Evolutionary conservation across 176 grass and related monocot species (phyloP).

Genomic region (Carex littledalei): DNA sequence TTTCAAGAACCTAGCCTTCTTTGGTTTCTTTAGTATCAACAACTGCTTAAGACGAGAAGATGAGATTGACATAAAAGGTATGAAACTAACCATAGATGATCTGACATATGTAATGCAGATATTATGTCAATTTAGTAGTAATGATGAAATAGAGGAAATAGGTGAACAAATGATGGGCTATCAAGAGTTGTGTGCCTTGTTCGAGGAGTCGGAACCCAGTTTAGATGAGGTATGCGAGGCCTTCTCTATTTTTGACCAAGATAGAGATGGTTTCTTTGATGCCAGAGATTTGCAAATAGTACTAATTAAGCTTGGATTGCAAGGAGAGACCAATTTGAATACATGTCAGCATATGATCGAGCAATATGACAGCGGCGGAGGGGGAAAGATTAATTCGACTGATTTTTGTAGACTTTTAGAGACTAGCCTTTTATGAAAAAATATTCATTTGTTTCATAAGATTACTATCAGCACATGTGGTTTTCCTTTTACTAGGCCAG

Average conservation of each 20-base stretch:
- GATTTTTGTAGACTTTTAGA: conserved; percentile 32
- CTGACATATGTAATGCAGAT: background rate
- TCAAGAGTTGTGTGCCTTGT: conserved; percentile 31
- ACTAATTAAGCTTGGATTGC: conserved; percentile 39
- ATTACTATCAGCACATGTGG: background rate
- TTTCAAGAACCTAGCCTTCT: background rate
- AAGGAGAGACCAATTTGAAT: conserved; percentile 20
- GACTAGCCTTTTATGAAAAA: conserved; percentile 10
- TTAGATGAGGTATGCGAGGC: conserved; percentile 50
- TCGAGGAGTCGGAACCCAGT: conserved; percentile 70
- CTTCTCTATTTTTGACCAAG: conserved; percentile 60
- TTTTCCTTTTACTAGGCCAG: background rate
- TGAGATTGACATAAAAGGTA: background rate
- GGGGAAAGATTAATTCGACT: conserved; percentile 18
- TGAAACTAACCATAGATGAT: background rate
- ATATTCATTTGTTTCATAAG: background rate
- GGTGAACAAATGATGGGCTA: background rate
- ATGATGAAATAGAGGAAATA: background rate
- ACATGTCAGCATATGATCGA: conserved; percentile 51
- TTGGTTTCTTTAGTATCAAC: background rate
- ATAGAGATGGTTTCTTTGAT: conserved; percentile 62
- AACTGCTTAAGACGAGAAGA: background rate
- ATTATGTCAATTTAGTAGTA: background rate
- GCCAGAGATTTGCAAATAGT: conserved; percentile 44
- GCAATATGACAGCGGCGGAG: background rate